Percentiles rank a stretch among this genome's conserved stretches.
Evolutionary conservation across 192 early-diverging fungal species (phyloP).

Genomic region (Backusella circina): DNA sequence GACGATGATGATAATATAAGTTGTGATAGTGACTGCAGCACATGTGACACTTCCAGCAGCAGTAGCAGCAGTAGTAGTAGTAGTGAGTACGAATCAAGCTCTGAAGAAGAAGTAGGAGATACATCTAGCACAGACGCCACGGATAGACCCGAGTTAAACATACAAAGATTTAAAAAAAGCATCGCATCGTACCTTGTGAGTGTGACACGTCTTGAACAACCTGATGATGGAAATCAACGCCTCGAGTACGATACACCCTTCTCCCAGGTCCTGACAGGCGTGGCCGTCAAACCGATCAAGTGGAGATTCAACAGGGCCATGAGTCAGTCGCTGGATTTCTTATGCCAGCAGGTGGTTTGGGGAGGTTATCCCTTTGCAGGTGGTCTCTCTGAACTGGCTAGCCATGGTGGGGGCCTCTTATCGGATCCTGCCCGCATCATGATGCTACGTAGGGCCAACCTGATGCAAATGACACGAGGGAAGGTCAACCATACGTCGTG

Average conservation of each 20-base stretch:
- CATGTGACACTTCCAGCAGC: not conserved
- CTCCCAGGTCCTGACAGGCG: not conserved
- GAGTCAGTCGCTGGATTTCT: slow-evolving; percentile 28
- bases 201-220: not conserved
- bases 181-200: not conserved
- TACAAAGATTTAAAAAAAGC: slow-evolving; percentile 1
- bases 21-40: not conserved
- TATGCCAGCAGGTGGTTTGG: slow-evolving; percentile 41
- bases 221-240: not conserved
- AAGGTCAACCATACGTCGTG: slow-evolving; percentile 18
- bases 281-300: slow-evolving; percentile 13
- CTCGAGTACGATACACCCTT: slow-evolving; percentile 26
- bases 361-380: slow-evolving; percentile 47
- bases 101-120: not conserved
- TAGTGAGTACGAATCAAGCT: slow-evolving; percentile 4
- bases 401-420: slow-evolving; percentile 38
- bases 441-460: slow-evolving; percentile 34
- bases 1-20: not conserved
- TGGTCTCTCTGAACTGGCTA: slow-evolving; percentile 35
- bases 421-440: slow-evolving; percentile 39
- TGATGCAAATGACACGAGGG: slow-evolving; percentile 29
- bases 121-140: not conserved
- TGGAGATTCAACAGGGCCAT: slow-evolving; percentile 35
- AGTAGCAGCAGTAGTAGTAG: not conserved
- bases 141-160: not conserved